Evolutionary conservation across 495 filamentous ascomycete genomes (phyloP), one percentile per base, ranked within the genome.

Genomic region (Aspergillus sclerotiicarbonarius): DNA sequence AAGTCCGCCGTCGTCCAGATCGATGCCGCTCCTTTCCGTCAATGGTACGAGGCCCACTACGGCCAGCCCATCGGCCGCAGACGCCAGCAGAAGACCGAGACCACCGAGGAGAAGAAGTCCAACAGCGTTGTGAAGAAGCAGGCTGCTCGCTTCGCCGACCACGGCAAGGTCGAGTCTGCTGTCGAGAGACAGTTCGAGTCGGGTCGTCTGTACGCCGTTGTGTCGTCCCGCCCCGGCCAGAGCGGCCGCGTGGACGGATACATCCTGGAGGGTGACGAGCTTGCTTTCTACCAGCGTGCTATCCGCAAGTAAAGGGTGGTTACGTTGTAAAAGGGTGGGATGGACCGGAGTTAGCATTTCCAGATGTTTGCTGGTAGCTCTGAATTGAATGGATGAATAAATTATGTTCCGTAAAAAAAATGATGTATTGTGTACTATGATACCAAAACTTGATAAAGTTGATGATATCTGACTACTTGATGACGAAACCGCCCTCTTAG

Each of bases 1-100:
- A 95, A 91, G 82, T 90, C 92, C 66, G 92, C 94, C 80, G 90
- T 98, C 67, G 91, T 98, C 75, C 95, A 98, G 83, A 82, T 98
- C 80, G 94, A 98, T 78, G 95, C 95, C 62, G 90, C 92, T 51
- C 94, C 94, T 63, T 98, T 98, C 90, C 83, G 94, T 73, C 95
- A 98, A 83, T 98, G 94, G 94, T 98, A 96, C 77, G 94, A 98
- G 86, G 90, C 94, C 59, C 95, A 98, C 87, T 98, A 98, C 82
- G 94, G 94, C 71, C 83, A 89, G 76, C 64, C 80, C 63, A 76
- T 98, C 57, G 94, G 94, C 68, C 88, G 94, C 67, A 85, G 90
- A 74, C 89, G 92, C 80, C 93, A 96, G 83, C 80, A 85, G 72
- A 91, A 91, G 82, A 76, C 81, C 61, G 82, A 81, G 64, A 71